A percentile compares a stretch with the other conserved stretches of the same genome.
Conservation (phyloP, 2,329 filamentous ascomycete genomes). For the Clonostachys rosea region DNA sequence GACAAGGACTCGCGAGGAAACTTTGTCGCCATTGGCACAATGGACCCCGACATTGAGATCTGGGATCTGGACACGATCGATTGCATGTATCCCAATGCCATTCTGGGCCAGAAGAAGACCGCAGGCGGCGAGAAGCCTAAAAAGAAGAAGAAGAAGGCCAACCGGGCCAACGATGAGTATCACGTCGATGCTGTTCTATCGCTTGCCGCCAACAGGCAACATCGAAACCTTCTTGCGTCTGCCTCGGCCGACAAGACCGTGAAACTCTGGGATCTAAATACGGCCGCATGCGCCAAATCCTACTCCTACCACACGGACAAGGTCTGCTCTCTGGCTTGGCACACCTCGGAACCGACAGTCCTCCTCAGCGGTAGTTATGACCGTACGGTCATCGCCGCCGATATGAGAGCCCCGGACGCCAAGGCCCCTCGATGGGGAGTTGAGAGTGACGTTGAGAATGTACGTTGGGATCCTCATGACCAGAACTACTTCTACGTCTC, state of each 20-base stretch:
- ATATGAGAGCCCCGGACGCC: constrained; percentile 89
- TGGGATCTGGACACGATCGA: constrained; percentile 97
- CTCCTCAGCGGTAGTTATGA: constrained; percentile 94
- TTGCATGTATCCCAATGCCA: constrained; percentile 96
- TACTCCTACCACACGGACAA: constrained; percentile 97
- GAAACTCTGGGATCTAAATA: constrained; percentile 96
- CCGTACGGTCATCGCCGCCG: constrained; percentile 86
- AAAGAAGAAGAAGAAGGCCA: constrained; percentile 87
- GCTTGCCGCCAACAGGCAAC: constrained; percentile 85
- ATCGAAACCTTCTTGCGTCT: constrained; percentile 90
- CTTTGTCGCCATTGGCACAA: constrained; percentile 92
- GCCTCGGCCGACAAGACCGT: constrained; percentile 95
- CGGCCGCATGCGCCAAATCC: constrained; percentile 87
- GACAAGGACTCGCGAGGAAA: constrained; percentile 70
- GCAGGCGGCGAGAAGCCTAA: constrained; percentile 48
- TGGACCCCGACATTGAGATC: constrained; percentile 97
- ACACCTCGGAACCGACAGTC: constrained; percentile 79
- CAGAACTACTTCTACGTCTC: constrained; percentile 92
- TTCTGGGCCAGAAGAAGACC: constrained; percentile 72
- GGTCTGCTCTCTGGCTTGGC: constrained; percentile 94
- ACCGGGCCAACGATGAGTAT: constrained; percentile 84
- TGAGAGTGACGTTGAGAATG: constrained; percentile 89
- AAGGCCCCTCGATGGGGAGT: constrained; percentile 84
- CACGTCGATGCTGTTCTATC: constrained; percentile 93
- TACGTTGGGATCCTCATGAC: constrained; percentile 91